phyloP scores from a whole-genome alignment of 1,284 basidiomycete genomes.

The Polyporus tsugae region DNA sequence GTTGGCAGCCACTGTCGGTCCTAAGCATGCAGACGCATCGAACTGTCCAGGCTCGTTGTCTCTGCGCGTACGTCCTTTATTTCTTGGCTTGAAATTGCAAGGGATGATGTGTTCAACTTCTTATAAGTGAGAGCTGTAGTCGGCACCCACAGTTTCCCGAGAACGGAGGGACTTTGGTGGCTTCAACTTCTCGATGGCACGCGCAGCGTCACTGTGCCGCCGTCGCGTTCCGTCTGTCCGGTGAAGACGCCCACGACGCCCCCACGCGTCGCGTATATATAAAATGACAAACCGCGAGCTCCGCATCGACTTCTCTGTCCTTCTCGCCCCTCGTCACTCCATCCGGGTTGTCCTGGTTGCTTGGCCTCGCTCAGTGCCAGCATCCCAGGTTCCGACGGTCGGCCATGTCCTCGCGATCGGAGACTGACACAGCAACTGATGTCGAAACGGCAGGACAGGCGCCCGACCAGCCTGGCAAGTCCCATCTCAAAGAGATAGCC shows the following conservation, averaged over 20 bases:
- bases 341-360: background rate
- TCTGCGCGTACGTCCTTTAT: background rate
- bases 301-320: background rate
- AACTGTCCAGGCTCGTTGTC: too few relatives aligned
- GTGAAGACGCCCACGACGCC: background rate
- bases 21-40: too few relatives aligned
- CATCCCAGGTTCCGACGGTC: too few relatives aligned
- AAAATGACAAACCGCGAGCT: background rate
- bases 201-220: too few relatives aligned
- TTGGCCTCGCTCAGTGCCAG: background rate
- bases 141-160: too few relatives aligned
- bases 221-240: background rate
- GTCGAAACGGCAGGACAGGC: constrained; percentile 20
- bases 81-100: background rate
- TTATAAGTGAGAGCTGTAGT: too few relatives aligned
- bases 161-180: background rate
- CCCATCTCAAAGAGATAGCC: background rate
- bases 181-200: too few relatives aligned
- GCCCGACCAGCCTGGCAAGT: background rate
- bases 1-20: too few relatives aligned
- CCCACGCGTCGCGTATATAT: background rate
- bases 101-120: background rate
- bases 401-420: constrained; percentile 16
- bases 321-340: background rate
- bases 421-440: constrained; percentile 26